Conservation (phyloP, 164 flowering plant genomes). For the Stephania cephalantha region DNA sequence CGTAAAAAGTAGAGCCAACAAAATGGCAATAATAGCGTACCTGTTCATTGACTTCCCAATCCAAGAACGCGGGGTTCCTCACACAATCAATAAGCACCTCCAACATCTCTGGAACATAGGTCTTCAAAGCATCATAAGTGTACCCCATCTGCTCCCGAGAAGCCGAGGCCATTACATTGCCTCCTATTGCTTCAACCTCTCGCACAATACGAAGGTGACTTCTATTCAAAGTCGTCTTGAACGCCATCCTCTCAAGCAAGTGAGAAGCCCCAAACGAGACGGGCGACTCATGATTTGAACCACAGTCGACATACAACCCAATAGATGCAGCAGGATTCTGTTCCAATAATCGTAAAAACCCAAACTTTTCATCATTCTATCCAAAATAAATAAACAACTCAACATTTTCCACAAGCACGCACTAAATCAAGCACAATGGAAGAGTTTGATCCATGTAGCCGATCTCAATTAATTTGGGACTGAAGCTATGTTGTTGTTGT, state of each 20-base stretch:
- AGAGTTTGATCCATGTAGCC: no score
- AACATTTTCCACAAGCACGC: no score
- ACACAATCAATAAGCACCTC: slow-evolving; percentile 82
- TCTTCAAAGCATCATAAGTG: slow-evolving; percentile 75
- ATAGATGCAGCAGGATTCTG: slow-evolving; percentile 81
- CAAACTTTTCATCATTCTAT: background rate
- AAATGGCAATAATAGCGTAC: slow-evolving; percentile 24
- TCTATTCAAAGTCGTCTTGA: slow-evolving; percentile 68
- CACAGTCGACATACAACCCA: slow-evolving; percentile 72
- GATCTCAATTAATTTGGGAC: no score
- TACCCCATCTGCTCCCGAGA: slow-evolving; percentile 91
- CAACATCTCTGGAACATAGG: slow-evolving; percentile 81
- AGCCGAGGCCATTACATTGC: slow-evolving; percentile 59
- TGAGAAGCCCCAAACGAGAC: slow-evolving; percentile 58
- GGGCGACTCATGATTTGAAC: slow-evolving; percentile 77
- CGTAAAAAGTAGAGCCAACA: background rate
- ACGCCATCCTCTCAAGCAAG: slow-evolving; percentile 85
- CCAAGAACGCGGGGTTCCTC: slow-evolving; percentile 81
- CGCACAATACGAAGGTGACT: slow-evolving; percentile 79
- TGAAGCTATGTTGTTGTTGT: no score
- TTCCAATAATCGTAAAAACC: slow-evolving; percentile 6
- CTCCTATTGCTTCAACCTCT: slow-evolving; percentile 95
- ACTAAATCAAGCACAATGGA: no score
- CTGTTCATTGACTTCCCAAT: slow-evolving; percentile 94
- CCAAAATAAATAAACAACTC: no score